A percentile compares a stretch with the other conserved stretches of the same genome.
These are phyloP conservation scores for Teunomyces kruisii DNA, from an alignment of 805 yeast genomes.

Conservation along the genomic window DNA sequence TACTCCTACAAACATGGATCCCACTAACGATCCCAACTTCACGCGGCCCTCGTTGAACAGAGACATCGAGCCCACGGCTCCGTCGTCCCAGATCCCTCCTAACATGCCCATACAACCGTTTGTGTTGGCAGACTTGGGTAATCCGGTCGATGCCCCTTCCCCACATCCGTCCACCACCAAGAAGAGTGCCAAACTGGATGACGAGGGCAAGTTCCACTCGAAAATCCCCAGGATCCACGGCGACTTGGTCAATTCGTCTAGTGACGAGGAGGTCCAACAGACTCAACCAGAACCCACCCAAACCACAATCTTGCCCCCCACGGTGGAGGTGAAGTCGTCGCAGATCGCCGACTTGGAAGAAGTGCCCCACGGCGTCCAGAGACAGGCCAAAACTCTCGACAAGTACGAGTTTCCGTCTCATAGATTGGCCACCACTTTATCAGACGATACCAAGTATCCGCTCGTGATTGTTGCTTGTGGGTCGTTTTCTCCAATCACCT, in stretches of 20 bases:
- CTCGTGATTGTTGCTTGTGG: slow-evolving; percentile 97
- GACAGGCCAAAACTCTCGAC: slow-evolving; percentile 75
- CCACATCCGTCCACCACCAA: slow-evolving; percentile 43
- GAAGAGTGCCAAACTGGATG: slow-evolving; percentile 8
- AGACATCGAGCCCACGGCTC: slow-evolving; percentile 62
- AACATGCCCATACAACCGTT: slow-evolving; percentile 75
- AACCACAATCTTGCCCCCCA: slow-evolving; percentile 33
- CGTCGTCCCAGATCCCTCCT: slow-evolving; percentile 67
- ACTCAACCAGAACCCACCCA: slow-evolving; percentile 1
- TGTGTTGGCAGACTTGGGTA: slow-evolving; percentile 72
- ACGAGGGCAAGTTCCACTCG: slow-evolving; percentile 23
- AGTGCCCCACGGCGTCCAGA: slow-evolving; percentile 88
- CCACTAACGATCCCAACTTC: slow-evolving; percentile 87
- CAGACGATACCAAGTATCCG: slow-evolving; percentile 79
- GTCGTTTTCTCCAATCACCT: slow-evolving; percentile 93
- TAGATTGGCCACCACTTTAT: slow-evolving; percentile 66
- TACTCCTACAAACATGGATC: slow-evolving; percentile 64
- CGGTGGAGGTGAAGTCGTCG: slow-evolving; percentile 47
- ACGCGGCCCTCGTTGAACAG: slow-evolving; percentile 76
- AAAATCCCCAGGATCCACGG: slow-evolving; percentile 57
- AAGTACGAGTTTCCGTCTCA: slow-evolving; percentile 86
- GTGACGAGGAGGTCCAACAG: slow-evolving; percentile 28
- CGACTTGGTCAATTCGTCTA: slow-evolving; percentile 48
- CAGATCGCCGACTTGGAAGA: slow-evolving; percentile 95
- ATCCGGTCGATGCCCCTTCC: slow-evolving; percentile 72